phyloP scores from a whole-genome alignment of 495 filamentous ascomycete genomes.

The Corynascus novoguineensis region DNA sequence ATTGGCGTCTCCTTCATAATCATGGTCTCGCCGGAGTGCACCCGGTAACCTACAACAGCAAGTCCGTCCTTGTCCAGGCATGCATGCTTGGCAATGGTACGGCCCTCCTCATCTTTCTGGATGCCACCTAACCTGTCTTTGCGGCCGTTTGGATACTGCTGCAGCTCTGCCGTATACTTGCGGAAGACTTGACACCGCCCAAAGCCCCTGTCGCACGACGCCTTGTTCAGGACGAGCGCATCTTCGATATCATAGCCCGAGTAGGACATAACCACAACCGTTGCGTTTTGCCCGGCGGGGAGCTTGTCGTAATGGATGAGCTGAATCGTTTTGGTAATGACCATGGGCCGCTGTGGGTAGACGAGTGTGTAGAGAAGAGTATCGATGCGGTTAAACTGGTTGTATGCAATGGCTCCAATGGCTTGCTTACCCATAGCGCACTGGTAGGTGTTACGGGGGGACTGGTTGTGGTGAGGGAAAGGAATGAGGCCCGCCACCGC shows the following conservation, averaged over 20 bases:
- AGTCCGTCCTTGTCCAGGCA: conserved; percentile 75
- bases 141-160: conserved; percentile 74
- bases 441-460: conserved; percentile 97
- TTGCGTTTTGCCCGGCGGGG: conserved; percentile 92
- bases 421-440: conserved; percentile 99
- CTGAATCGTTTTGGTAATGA: conserved; percentile 93
- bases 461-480: conserved; percentile 99
- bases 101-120: conserved; percentile 48
- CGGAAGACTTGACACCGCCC: conserved; percentile 94
- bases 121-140: conserved; percentile 65
- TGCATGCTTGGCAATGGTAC: conserved; percentile 63
- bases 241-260: conserved; percentile 99
- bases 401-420: conserved; percentile 94
- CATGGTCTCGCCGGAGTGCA: conserved; percentile 71
- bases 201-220: conserved; percentile 87
- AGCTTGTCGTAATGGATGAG: conserved; percentile 96
- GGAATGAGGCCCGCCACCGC: conserved; percentile 95
- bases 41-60: conserved; percentile 70
- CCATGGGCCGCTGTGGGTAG: conserved; percentile 96
- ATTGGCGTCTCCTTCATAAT: conserved; percentile 80
- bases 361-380: conserved; percentile 94
- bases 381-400: conserved; percentile 94
- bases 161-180: conserved; percentile 71
- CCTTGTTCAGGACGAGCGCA: conserved; percentile 93
- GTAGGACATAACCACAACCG: conserved; percentile 97